A percentile compares a stretch with the other conserved stretches of the same genome.
Conservation (phyloP, 192 early-diverging fungal species). For the Backusella circina region DNA sequence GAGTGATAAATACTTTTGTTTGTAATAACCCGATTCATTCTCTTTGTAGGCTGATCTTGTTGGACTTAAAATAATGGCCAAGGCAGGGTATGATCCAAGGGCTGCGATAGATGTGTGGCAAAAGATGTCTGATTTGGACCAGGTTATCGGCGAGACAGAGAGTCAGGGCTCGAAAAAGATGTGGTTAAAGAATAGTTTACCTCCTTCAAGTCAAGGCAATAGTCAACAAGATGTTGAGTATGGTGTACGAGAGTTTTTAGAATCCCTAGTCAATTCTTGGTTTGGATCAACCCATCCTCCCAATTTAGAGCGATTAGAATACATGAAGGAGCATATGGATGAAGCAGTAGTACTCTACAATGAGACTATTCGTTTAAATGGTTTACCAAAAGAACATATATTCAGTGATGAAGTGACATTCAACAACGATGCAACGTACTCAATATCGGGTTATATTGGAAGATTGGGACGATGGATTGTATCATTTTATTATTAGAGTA, state of each 20-base stretch:
- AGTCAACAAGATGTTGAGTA: neutral
- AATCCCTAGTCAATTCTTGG: slow-evolving; percentile 21
- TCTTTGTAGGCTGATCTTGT: slow-evolving; percentile 43
- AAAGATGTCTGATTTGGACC: slow-evolving; percentile 39
- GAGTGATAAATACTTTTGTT: neutral
- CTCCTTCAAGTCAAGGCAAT: neutral
- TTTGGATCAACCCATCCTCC: slow-evolving; percentile 40
- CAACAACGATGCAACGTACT: neutral
- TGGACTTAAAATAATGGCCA: slow-evolving; percentile 45
- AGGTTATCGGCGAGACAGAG: neutral
- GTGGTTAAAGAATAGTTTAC: neutral
- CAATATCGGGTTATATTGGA: neutral
- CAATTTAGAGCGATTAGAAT: slow-evolving; percentile 27
- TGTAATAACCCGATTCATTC: neutral
- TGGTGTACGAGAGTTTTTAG: slow-evolving; percentile 18
- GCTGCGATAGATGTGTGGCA: slow-evolving; percentile 48
- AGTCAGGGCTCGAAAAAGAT: neutral
- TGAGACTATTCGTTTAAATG: slow-evolving; percentile 23
- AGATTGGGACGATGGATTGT: neutral
- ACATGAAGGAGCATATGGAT: slow-evolving; percentile 31
- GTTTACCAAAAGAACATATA: slow-evolving; percentile 9
- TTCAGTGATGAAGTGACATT: neutral
- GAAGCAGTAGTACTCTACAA: slow-evolving; percentile 24
- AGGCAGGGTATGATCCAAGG: slow-evolving; percentile 57
- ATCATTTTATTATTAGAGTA: neutral